These are phyloP conservation scores for Erodium maritimum DNA, from an alignment of 345 rosid genomes.

Conservation along the genomic window DNA sequence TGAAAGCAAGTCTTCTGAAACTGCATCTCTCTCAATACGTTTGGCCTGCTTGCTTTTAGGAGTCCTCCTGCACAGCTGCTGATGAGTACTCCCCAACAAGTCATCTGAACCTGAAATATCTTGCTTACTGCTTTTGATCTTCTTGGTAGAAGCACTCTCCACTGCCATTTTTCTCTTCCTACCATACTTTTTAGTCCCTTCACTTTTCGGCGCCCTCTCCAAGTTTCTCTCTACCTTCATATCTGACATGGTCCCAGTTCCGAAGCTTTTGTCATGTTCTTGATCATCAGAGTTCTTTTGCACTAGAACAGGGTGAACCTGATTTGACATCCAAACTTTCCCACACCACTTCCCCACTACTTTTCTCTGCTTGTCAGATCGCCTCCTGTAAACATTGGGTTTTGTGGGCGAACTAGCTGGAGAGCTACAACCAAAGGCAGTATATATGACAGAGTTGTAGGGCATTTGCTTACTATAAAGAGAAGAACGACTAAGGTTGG, in stretches of 20 bases:
- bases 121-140: slow-evolving; percentile 31
- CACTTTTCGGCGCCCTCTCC: slow-evolving; percentile 19
- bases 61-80: slow-evolving; percentile 26
- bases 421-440: slow-evolving; percentile 68
- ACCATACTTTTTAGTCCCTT: slow-evolving; percentile 34
- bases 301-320: slow-evolving; percentile 69
- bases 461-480: slow-evolving; percentile 98
- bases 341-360: slow-evolving; percentile 99
- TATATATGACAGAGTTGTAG: slow-evolving; percentile 71
- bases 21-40: slow-evolving; percentile 20
- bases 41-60: slow-evolving; percentile 28
- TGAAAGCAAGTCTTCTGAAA: slow-evolving; percentile 33
- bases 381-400: slow-evolving; percentile 32
- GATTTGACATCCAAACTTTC: slow-evolving; percentile 96
- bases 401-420: slow-evolving; percentile 31
- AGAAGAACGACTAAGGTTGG: slow-evolving; percentile 64
- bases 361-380: slow-evolving; percentile 50
- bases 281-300: slow-evolving; percentile 40
- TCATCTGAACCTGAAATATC: slow-evolving; percentile 36
- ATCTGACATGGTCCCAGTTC: slow-evolving; percentile 21
- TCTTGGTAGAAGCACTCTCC: slow-evolving; percentile 32
- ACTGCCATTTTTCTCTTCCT: slow-evolving; percentile 55
- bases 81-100: slow-evolving; percentile 32
- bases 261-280: slow-evolving; percentile 41
- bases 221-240: slow-evolving; percentile 39